Evolutionary conservation across 306 rosid species (phyloP), one percentile per base, ranked within the genome.

Genomic region (Rubus parviflorus): DNA sequence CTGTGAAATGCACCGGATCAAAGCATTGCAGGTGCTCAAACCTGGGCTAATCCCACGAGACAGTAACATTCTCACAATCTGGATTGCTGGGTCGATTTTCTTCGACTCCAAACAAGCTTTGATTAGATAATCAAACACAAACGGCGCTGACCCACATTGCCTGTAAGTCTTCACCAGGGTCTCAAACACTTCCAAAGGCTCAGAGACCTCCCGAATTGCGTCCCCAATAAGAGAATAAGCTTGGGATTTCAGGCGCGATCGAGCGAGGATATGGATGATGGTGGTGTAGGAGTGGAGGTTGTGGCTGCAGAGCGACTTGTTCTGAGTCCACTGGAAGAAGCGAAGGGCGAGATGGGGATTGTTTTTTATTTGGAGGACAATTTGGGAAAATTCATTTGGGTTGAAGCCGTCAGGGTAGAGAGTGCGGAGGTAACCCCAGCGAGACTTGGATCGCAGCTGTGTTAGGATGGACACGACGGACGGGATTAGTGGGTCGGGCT

Each of bases 331-430:
- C 38, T 38, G 76, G 83, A 89, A 94, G 87, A 94, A 91, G 38
- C 83, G 83, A 23, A 87, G 88, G 9, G 86, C 94, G 25, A 94
- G 98, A 60, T 85, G 97, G 57, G 94, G 88, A 64, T 90, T 94
- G 80, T 89, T 89, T 68, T 83, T 86, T 8, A 91, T 74, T 0
- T 83, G 85, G 37, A 91, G 79, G 51, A 83, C 20, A 8, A 94
- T 90, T 61, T 89, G 76, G 71, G 97, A 90, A 85, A 90, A 94
- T 1, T 89, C 78, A 0, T 3, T 12, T 0, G 97, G 88, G 49
- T 72, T 35, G 71, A 91, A 81, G 64, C 94, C 96, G 40, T 79
- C 35, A 7, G 93, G 89, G 79, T 74, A 85, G 65, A 86, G 87
- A 35, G 87, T 78, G 23, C 75, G 89, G 74, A 91, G 88, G 79